Evolutionary conservation across 1,284 basidiomycete genomes (phyloP).

Genomic region (Grifola frondosa): DNA sequence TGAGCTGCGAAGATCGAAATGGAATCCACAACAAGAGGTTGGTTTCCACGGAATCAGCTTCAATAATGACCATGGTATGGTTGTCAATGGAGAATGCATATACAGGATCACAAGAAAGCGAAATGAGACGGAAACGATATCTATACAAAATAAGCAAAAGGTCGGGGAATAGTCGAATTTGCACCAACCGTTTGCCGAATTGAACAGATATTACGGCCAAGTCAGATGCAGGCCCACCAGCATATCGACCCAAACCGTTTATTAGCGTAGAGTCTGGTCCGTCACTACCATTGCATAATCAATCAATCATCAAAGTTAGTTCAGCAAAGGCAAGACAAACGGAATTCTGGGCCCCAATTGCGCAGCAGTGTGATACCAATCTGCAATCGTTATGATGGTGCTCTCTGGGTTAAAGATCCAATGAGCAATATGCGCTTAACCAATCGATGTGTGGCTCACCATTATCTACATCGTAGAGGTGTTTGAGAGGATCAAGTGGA

Average conservation of each 20-base stretch:
- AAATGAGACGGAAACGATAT: conserved; percentile 44
- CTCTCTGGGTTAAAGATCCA: too few species aligned
- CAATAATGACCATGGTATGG: conserved; percentile 35
- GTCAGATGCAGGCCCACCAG: conserved; percentile 12
- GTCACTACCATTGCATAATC: not conserved
- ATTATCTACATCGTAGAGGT: conserved; percentile 42
- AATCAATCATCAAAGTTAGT: not conserved
- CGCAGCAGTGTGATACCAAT: conserved; percentile 18
- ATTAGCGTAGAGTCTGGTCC: conserved; percentile 41
- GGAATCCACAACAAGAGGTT: conserved; percentile 30
- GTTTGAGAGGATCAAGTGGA: conserved; percentile 35
- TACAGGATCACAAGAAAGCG: conserved; percentile 37
- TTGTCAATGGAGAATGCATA: conserved; percentile 32
- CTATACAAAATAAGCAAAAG: conserved; percentile 1
- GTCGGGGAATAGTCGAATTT: not conserved
- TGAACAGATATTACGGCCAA: conserved; percentile 32
- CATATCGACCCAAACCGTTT: conserved; percentile 43
- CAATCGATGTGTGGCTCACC: conserved; percentile 16
- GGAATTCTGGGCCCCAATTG: conserved; percentile 8
- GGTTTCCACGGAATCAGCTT: conserved; percentile 30
- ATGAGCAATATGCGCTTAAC: conserved; percentile 3
- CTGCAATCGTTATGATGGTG: conserved; percentile 18
- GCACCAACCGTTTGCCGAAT: conserved; percentile 31
- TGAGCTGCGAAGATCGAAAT: conserved; percentile 36
- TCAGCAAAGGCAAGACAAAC: conserved; percentile 1